Evolutionary conservation across 805 yeast species (phyloP).

Genomic region (Candida awuae): DNA sequence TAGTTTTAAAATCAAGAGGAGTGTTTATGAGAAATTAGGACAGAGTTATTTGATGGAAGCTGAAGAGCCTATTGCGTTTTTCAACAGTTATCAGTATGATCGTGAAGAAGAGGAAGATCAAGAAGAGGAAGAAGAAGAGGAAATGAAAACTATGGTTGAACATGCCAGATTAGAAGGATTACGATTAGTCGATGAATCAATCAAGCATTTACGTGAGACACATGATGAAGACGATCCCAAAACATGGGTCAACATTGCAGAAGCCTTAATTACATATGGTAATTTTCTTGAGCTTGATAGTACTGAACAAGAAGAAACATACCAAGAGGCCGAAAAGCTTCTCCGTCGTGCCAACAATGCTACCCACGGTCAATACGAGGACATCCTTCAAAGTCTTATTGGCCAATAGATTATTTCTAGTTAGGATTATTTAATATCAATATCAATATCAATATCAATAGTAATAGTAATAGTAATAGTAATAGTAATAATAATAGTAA

Average conservation of each 20-base stretch:
- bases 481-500: too few species aligned
- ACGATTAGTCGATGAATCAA: conserved; percentile 42
- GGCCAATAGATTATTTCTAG: background rate
- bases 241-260: conserved; percentile 78
- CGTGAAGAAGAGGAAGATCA: conserved; percentile 34
- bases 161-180: conserved; percentile 46
- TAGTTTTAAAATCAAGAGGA: conserved; percentile 9
- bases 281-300: conserved; percentile 62
- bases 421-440: background rate
- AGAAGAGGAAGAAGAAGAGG: conserved; percentile 9
- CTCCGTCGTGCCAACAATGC: conserved; percentile 70
- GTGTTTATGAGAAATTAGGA: conserved; percentile 46
- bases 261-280: conserved; percentile 73
- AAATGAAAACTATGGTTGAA: conserved; percentile 28
- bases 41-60: conserved; percentile 58
- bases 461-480: too few species aligned
- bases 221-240: conserved; percentile 69
- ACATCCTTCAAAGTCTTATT: conserved; percentile 47
- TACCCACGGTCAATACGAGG: conserved; percentile 66
- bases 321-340: conserved; percentile 60
- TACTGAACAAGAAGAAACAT: conserved; percentile 57
- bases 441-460: background rate
- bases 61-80: conserved; percentile 49
- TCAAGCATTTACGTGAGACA: conserved; percentile 48
- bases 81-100: conserved; percentile 50